These are phyloP conservation scores for Hemileccinum rubropunctum DNA, from an alignment of 768 basidiomycete species.

Conservation along the genomic window DNA sequence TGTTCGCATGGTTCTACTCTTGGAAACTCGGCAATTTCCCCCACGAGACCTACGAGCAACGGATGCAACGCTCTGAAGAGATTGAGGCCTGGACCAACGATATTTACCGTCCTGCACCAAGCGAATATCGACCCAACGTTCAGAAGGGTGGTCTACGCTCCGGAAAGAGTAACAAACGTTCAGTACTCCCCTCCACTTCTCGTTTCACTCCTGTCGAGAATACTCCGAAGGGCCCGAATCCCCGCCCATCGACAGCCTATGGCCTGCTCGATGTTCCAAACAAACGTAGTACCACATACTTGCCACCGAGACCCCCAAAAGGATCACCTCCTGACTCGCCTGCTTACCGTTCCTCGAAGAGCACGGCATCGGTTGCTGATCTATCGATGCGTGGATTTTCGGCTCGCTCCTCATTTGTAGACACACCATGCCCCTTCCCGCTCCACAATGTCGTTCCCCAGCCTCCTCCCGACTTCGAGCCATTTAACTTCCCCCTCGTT, in stretches of 20 bases:
- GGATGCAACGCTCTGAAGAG: constrained; percentile 83
- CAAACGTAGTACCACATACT: constrained; percentile 59
- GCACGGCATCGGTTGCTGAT: constrained; percentile 73
- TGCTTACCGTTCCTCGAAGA: constrained; percentile 69
- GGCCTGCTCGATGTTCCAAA: constrained; percentile 63
- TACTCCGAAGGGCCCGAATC: constrained; percentile 47
- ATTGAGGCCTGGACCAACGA: constrained; percentile 97
- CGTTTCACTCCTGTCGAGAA: constrained; percentile 75
- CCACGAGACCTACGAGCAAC: constrained; percentile 87
- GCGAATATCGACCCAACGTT: constrained; percentile 87
- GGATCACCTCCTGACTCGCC: constrained; percentile 74
- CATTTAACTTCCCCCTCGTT: constrained; percentile 92
- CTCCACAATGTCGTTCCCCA: constrained; percentile 88
- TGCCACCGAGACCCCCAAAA: constrained; percentile 40
- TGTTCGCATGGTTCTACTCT: constrained; percentile 98
- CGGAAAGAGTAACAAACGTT: constrained; percentile 51
- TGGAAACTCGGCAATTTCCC: constrained; percentile 93
- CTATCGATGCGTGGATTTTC: constrained; percentile 25
- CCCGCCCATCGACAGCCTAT: constrained; percentile 61
- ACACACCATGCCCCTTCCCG: constrained; percentile 90
- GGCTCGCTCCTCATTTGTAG: constrained; percentile 51
- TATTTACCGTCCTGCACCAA: constrained; percentile 92
- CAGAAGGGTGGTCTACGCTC: constrained; percentile 60
- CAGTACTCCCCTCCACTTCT: constrained; percentile 64
- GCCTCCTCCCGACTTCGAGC: constrained; percentile 87